Conservation (phyloP, 1,284 basidiomycete genomes). For the Coniferiporia sulphurascens region DNA sequence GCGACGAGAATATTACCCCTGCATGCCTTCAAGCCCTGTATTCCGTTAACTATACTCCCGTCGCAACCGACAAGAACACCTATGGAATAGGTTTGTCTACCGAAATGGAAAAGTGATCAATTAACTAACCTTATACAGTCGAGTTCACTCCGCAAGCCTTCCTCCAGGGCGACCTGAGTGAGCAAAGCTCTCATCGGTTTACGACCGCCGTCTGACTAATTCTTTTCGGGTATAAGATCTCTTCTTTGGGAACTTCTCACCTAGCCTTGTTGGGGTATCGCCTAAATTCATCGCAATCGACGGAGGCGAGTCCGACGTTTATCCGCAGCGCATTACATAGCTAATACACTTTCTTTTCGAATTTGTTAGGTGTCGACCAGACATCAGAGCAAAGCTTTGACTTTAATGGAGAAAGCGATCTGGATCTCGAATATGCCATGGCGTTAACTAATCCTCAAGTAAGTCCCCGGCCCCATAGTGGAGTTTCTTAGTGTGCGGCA, state of each 20-base stretch:
- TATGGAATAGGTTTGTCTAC: slow-evolving; percentile 42
- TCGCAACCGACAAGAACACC: slow-evolving; percentile 37
- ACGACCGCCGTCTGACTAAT: background rate
- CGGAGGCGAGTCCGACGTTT: slow-evolving; percentile 32
- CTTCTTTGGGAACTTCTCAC: slow-evolving; percentile 32
- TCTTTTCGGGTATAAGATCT: background rate
- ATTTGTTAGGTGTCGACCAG: slow-evolving; percentile 29
- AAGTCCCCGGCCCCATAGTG: background rate
- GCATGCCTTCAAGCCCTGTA: slow-evolving; percentile 46
- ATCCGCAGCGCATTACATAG: background rate
- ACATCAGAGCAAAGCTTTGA: slow-evolving; percentile 32
- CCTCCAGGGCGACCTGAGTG: slow-evolving; percentile 38
- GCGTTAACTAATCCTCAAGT: slow-evolving; percentile 37
- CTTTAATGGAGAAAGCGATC: slow-evolving; percentile 49
- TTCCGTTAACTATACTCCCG: slow-evolving; percentile 37
- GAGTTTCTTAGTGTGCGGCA: background rate
- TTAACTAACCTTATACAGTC: slow-evolving; percentile 27
- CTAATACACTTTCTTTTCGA: slow-evolving; percentile 1
- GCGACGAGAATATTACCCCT: slow-evolving; percentile 41
- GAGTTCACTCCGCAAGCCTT: slow-evolving; percentile 49
- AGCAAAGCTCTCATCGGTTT: slow-evolving; percentile 28
- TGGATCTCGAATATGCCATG: slow-evolving; percentile 52
- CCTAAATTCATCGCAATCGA: slow-evolving; percentile 39
- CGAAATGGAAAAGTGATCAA: background rate
- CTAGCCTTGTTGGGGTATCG: slow-evolving; percentile 30